Base-by-base conservation (phyloP, 1,284 basidiomycete species). In the Neonothopanus nambi region DNA sequence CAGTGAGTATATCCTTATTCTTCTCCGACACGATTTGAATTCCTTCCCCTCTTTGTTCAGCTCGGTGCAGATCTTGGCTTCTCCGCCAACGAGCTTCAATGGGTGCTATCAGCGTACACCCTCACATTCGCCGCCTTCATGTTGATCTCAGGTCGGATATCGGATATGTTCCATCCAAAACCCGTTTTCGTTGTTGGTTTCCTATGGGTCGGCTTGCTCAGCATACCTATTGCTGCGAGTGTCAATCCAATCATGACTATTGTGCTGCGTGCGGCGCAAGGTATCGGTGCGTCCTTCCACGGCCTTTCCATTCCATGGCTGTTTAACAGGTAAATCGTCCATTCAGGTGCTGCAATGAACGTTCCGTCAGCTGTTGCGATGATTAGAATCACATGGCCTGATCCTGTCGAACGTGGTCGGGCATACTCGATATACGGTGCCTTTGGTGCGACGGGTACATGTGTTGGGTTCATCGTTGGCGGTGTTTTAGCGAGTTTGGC, bases 291-390 rank as follows among this genome's bases (percentile, higher is more conserved):
- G 51, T 21, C 7, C 36, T 24, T 44, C 18, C 33, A 2, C 23
- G 12, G 12, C 38, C 38, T 24, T 44, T 11, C n/a, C 11, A 33
- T 18, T 38, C 23, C 8, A 18, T 35, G 12, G n/a, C n/a, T n/a
- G n/a, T n/a, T 30, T 24, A 18, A 33, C 43, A 36, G 15, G 33
- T 2, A 15, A 5, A 5, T 26, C n/a, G 24, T n/a, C 24, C n/a
- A 7, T 38, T 37, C 41, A 61, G 60, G 61, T 30, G 59, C 59
- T 38, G 61, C 61, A 11, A 57, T 62, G 52, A 62, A 59, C 43
- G 53, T 60, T 5, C 61, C 61, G n/a, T 55, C 61, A 7, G 59
- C 59, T 3, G 38, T 62, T 12, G 51, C 61, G 13, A 54, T 62
- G 54, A 54, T 62, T 17, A 54, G 54, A 8, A 58, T 48, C 6